Evolutionary conservation across 1,139 yeast genomes (phyloP).

Genomic region (Fermentozyma sake): DNA sequence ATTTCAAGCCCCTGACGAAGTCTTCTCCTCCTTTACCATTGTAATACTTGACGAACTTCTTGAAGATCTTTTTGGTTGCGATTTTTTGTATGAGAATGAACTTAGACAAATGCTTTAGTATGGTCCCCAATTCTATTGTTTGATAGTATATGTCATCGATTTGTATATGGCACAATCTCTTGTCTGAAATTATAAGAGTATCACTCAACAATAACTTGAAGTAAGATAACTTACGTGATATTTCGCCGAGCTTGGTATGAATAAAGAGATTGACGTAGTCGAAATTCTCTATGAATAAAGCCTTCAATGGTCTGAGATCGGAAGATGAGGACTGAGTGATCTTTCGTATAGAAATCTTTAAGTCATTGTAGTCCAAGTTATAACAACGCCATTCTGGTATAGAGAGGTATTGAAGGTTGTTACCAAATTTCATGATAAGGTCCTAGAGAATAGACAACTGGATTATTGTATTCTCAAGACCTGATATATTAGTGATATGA

Average conservation of each 20-base stretch:
- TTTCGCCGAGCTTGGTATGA: constrained; percentile 62
- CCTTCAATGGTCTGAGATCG: constrained; percentile 19
- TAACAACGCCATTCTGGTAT: constrained; percentile 86
- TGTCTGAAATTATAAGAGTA: constrained; percentile 1
- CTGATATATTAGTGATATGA: neutral
- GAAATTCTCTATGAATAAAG: constrained; percentile 43
- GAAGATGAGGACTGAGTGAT: constrained; percentile 31
- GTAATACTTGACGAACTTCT: constrained; percentile 70
- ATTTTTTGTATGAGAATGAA: constrained; percentile 77
- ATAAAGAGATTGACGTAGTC: constrained; percentile 58
- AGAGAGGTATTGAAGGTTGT: constrained; percentile 66
- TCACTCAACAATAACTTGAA: constrained; percentile 10
- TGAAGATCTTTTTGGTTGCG: constrained; percentile 75
- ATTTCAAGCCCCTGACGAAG: constrained; percentile 34
- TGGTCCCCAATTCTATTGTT: constrained; percentile 48
- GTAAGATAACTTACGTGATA: constrained; percentile 26
- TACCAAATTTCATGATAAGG: constrained; percentile 74
- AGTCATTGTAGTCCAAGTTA: constrained; percentile 76
- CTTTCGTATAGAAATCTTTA: constrained; percentile 56
- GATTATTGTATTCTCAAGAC: neutral
- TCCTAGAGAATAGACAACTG: constrained; percentile 1
- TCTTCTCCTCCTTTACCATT: constrained; percentile 32
- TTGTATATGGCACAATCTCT: neutral
- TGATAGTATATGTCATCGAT: constrained; percentile 28
- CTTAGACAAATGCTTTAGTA: constrained; percentile 66